These are phyloP conservation scores for Penicillium rolfsii DNA, from an alignment of 2,329 filamentous ascomycete genomes.

Conservation along the genomic window DNA sequence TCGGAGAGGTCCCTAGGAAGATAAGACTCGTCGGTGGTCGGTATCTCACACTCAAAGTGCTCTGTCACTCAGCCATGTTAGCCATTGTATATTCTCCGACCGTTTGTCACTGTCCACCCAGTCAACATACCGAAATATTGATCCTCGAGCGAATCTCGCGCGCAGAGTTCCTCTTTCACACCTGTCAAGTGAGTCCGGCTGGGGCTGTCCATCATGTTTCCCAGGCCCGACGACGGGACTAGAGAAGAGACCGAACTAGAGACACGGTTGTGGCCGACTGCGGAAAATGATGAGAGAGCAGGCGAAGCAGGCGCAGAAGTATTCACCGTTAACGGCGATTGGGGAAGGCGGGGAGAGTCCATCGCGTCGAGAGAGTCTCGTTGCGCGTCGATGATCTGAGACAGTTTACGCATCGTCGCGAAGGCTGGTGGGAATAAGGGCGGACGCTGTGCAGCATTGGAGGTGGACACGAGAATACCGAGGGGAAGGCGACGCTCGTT, in stretches of 20 bases:
- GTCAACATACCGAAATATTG: constrained; percentile 69
- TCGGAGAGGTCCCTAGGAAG: constrained; percentile 37
- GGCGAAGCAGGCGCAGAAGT: constrained; percentile 47
- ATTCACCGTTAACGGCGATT: constrained; percentile 39
- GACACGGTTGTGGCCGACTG: constrained; percentile 43
- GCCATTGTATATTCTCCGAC: constrained; percentile 4
- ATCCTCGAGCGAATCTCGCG: constrained; percentile 62
- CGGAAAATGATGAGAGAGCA: constrained; percentile 46
- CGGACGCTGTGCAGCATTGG: constrained; percentile 24
- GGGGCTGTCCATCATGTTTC: constrained; percentile 52
- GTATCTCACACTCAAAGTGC: constrained; percentile 40
- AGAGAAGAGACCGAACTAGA: constrained; percentile 78
- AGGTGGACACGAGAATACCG: constrained; percentile 11
- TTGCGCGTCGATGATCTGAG: constrained; percentile 40
- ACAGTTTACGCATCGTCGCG: constrained; percentile 40
- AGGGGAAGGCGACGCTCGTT: constrained; percentile 9
- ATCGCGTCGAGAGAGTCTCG: constrained; percentile 27
- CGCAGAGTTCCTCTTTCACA: constrained; percentile 79
- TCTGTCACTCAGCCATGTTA: constrained; percentile 30
- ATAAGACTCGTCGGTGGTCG: constrained; percentile 36
- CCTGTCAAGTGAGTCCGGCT: constrained; percentile 74
- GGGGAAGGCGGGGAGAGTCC: constrained; percentile 30
- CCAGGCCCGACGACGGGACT: constrained; percentile 60
- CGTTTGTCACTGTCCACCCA: constrained; percentile 36
- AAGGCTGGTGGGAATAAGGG: constrained; percentile 16